Conservation (phyloP, 257 asterid genomes). For the Ophiorrhiza pumila region DNA sequence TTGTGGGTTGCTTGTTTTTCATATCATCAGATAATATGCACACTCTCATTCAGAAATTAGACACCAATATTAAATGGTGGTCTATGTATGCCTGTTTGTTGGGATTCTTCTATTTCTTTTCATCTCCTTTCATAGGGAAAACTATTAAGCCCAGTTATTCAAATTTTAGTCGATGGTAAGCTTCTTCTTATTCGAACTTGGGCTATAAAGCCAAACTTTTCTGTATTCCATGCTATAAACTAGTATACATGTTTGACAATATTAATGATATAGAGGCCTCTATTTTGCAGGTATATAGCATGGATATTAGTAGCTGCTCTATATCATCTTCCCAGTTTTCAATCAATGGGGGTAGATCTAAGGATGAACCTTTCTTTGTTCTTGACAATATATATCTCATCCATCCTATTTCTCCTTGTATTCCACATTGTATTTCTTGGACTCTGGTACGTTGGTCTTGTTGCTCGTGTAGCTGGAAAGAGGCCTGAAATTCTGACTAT, state of each 20-base stretch:
- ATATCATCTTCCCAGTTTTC: conserved; percentile 98
- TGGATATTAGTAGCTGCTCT: conserved; percentile 95
- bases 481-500: conserved; percentile 84
- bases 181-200: conserved; percentile 7
- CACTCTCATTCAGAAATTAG: conserved; percentile 91
- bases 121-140: conserved; percentile 95
- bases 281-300: conserved; percentile 68
- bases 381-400: conserved; percentile 76
- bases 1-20: conserved; percentile 91
- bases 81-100: conserved; percentile 97
- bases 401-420: conserved; percentile 84
- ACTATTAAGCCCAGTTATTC: conserved; percentile 96
- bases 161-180: conserved; percentile 94
- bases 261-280: conserved; percentile 16
- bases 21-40: conserved; percentile 96
- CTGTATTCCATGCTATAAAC: conserved; percentile 1
- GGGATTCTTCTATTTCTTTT: conserved; percentile 97
- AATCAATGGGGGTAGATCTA: conserved; percentile 97
- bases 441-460: conserved; percentile 94
- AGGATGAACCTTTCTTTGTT: conserved; percentile 95
- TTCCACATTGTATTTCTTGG: conserved; percentile 87
- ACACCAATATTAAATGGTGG: conserved; percentile 99
- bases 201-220: neutral
- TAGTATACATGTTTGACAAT: neutral
- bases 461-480: conserved; percentile 94